Evolutionary conservation across 805 yeast genomes (phyloP).

Genomic region (Schwanniomyces occidentalis): DNA sequence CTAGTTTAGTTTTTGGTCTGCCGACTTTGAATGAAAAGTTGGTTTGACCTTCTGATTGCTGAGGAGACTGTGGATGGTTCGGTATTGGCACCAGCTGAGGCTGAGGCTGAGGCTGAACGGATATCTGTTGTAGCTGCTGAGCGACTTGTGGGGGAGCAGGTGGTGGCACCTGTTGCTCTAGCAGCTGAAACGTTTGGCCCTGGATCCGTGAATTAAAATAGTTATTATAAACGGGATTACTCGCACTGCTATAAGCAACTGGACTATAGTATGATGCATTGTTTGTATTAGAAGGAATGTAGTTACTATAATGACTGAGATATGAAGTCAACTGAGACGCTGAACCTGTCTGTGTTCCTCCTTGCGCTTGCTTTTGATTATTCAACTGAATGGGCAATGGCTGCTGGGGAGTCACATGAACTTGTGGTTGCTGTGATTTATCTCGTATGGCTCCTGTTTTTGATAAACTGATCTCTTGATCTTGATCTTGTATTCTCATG

Average conservation of each 20-base stretch:
- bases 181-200: conserved; percentile 2
- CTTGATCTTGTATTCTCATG: neutral
- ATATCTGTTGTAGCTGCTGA: conserved; percentile 3
- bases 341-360: neutral
- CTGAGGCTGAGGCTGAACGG: conserved; percentile 1
- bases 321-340: neutral
- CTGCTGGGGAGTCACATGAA: neutral
- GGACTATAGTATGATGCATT: neutral
- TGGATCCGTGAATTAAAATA: conserved; percentile 8
- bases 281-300: neutral
- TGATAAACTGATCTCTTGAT: too few species aligned
- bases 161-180: conserved; percentile 3
- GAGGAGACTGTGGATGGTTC: conserved; percentile 4
- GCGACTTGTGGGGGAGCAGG: conserved; percentile 1
- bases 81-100: too few species aligned
- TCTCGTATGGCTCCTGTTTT: too few species aligned
- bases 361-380: neutral
- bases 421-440: too few species aligned
- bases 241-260: neutral
- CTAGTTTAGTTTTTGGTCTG: conserved; percentile 12
- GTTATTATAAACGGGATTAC: conserved; percentile 1
- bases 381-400: neutral
- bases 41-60: conserved; percentile 3
- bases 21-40: conserved; percentile 10
- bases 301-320: neutral